Evolutionary conservation across 352 stramenopile species (phyloP).

Genomic region (Phytophthora hibernalis): DNA sequence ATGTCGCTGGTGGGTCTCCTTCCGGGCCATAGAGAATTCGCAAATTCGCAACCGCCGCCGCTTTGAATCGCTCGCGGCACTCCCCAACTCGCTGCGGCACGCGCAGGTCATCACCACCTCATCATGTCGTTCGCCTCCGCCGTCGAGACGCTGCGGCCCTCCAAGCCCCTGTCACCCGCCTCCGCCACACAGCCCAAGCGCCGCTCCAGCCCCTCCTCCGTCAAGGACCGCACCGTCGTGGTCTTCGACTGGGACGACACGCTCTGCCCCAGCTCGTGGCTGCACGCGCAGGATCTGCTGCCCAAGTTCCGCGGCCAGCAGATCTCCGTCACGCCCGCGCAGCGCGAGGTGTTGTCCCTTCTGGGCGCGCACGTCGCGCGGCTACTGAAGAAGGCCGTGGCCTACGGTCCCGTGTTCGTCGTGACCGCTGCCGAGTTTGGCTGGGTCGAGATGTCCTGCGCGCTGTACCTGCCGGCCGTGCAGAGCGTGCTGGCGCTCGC

Average conservation of each 20-base stretch:
- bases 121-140: conserved; percentile 55
- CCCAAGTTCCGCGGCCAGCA: conserved; percentile 83
- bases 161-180: conserved; percentile 27
- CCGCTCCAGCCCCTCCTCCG: conserved; percentile 21
- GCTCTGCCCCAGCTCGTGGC: conserved; percentile 86
- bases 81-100: conserved; percentile 24
- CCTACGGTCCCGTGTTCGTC: conserved; percentile 86
- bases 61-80: conserved; percentile 16
- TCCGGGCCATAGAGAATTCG: conserved; percentile 26
- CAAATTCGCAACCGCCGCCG: conserved; percentile 19
- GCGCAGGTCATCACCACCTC: conserved; percentile 4
- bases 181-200: conserved; percentile 27
- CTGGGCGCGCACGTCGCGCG: conserved; percentile 72
- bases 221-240: conserved; percentile 83
- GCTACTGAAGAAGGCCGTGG: conserved; percentile 74
- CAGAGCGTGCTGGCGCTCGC: conserved; percentile 69
- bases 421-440: conserved; percentile 84
- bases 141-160: conserved; percentile 53
- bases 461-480: conserved; percentile 77
- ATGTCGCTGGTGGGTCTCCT: conserved; percentile 40
- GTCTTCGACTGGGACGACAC: conserved; percentile 92
- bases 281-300: conserved; percentile 81
- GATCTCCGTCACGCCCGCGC: conserved; percentile 58
- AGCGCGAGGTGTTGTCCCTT: conserved; percentile 65
- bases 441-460: conserved; percentile 87